Evolutionary conservation across 441 rosid genomes (phyloP).

Genomic region (Bruguiera hainesii): DNA sequence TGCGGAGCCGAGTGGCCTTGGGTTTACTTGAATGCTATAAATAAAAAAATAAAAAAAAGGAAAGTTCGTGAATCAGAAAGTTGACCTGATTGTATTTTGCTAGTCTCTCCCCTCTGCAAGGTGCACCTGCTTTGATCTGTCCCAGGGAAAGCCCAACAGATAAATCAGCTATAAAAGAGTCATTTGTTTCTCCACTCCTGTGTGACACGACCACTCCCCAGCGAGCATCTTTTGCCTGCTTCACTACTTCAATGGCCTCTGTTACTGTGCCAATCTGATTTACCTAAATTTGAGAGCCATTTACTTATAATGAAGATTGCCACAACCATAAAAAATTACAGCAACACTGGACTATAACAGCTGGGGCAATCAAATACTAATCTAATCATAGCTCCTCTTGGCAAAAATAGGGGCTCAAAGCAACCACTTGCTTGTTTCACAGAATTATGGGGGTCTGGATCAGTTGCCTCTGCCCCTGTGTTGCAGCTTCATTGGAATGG

Average conservation of each 20-base stretch:
- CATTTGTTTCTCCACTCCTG: constrained; percentile 90
- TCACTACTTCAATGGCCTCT: constrained; percentile 86
- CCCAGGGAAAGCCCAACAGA: constrained; percentile 82
- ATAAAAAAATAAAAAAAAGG: background rate
- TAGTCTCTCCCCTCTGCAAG: constrained; percentile 93
- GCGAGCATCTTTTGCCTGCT: constrained; percentile 78
- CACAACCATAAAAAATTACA: background rate
- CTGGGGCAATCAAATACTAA: background rate
- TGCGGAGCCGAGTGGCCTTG: background rate
- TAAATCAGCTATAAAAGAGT: constrained; percentile 86
- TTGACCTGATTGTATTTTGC: constrained; percentile 94
- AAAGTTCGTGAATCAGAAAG: constrained; percentile 9
- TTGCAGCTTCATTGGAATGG: background rate
- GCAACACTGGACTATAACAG: background rate
- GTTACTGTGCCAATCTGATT: constrained; percentile 97
- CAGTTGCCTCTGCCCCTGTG: background rate
- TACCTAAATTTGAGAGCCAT: constrained; percentile 42
- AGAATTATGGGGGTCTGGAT: background rate
- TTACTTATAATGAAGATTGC: background rate
- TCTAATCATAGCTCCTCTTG: background rate
- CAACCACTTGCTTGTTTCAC: background rate
- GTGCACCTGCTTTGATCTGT: constrained; percentile 96
- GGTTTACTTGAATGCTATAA: background rate
- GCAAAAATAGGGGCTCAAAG: background rate
- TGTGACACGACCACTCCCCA: constrained; percentile 93